Percentiles rank a stretch among this genome's conserved stretches.
These are phyloP conservation scores for Tympanopsis confertula DNA, from an alignment of 2,329 filamentous ascomycete species.

Conservation along the genomic window DNA sequence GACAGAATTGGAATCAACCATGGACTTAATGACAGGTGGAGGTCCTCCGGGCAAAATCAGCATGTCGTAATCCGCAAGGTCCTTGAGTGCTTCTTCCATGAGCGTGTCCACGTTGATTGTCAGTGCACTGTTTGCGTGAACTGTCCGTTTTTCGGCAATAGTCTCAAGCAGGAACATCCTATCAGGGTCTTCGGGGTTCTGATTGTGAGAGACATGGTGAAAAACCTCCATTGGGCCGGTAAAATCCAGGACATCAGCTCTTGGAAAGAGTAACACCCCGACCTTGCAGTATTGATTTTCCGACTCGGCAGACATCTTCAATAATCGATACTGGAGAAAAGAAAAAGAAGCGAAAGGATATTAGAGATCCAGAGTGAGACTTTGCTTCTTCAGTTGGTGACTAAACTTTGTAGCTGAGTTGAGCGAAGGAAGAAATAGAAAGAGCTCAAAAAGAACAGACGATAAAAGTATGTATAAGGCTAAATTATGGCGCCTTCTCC, in stretches of 20 bases:
- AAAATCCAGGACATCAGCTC: constrained; percentile 26
- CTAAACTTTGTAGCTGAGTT: too few species aligned
- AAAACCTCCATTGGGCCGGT: constrained; percentile 23
- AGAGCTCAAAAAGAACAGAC: too few species aligned
- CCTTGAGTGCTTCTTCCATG: constrained; percentile 12
- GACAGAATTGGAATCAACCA: constrained; percentile 10
- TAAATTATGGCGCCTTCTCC: too few species aligned
- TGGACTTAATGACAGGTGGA: constrained; percentile 10
- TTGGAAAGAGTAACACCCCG: constrained; percentile 21
- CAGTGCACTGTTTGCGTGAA: neutral
- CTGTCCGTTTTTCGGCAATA: constrained; percentile 11
- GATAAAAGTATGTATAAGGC: too few species aligned
- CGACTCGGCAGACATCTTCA: neutral
- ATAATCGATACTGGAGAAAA: too few species aligned
- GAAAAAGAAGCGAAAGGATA: too few species aligned
- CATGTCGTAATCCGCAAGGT: constrained; percentile 20
- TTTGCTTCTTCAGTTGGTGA: too few species aligned
- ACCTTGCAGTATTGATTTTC: constrained; percentile 16
- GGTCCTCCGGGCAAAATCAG: constrained; percentile 23
- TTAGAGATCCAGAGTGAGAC: too few species aligned
- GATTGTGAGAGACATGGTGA: constrained; percentile 13
- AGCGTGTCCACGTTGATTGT: constrained; percentile 16
- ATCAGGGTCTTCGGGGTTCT: constrained; percentile 12
- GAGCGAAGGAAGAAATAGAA: too few species aligned
- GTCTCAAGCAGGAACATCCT: constrained; percentile 18